phyloP scores from a whole-genome alignment of 164 flowering plant species.

The Taxillus chinensis region DNA sequence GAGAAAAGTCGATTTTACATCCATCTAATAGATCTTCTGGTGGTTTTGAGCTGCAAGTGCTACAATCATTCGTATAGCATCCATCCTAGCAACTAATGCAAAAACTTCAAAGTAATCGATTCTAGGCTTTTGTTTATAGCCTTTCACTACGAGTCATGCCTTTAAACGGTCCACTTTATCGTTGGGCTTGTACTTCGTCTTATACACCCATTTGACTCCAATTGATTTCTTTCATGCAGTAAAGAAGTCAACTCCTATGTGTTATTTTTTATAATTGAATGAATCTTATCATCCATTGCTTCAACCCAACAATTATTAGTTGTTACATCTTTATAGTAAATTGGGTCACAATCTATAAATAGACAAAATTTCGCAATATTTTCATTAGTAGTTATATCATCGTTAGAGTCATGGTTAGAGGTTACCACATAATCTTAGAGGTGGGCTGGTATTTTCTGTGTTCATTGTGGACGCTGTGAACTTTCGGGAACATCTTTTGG shows the following conservation, averaged over 20 bases:
- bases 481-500: background rate
- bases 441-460: background rate
- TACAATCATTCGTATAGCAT: too few species aligned
- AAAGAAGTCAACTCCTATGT: slow-evolving; percentile 5
- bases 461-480: background rate
- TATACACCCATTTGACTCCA: slow-evolving; percentile 1
- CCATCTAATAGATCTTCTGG: too few species aligned
- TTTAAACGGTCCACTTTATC: background rate
- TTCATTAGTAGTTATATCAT: too few species aligned
- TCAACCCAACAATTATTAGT: too few species aligned
- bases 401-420: too few species aligned
- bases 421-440: background rate
- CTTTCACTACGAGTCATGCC: background rate
- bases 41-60: too few species aligned
- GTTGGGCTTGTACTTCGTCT: slow-evolving; percentile 1
- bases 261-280: too few species aligned
- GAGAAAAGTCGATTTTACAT: background rate
- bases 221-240: background rate
- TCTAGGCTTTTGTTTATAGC: background rate
- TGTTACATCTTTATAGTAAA: background rate
- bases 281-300: too few species aligned
- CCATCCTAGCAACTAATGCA: too few species aligned
- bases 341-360: background rate
- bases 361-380: background rate
- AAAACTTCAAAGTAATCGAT: background rate